Percentiles rank a stretch among this genome's conserved stretches.
Evolutionary conservation across 768 basidiomycete genomes (phyloP).

Genomic region (Mycena latifolia): DNA sequence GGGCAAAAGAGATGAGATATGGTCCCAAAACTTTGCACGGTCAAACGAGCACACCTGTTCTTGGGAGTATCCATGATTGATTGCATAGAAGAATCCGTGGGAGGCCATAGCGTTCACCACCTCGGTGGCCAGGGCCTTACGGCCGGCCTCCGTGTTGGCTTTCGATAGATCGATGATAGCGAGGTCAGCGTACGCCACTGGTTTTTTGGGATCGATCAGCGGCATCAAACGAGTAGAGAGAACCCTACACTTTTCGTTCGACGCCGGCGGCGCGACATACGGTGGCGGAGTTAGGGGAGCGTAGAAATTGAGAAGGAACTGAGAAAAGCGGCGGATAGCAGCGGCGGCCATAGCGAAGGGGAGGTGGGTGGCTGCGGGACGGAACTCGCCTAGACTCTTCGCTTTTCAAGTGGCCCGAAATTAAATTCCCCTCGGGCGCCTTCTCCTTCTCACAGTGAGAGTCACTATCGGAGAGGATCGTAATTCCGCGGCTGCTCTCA

Average conservation of each 20-base stretch:
- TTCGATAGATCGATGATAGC: slow-evolving; percentile 52
- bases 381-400: too few relatives aligned
- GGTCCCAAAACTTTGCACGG: background rate
- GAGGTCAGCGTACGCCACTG: slow-evolving; percentile 59
- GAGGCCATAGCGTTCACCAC: slow-evolving; percentile 49
- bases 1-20: background rate
- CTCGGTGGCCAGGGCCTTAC: slow-evolving; percentile 44
- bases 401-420: too few relatives aligned
- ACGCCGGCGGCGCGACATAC: slow-evolving; percentile 19
- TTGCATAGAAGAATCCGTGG: slow-evolving; percentile 60
- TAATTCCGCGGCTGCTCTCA: too few relatives aligned
- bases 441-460: too few relatives aligned
- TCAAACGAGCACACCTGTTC: slow-evolving; percentile 47
- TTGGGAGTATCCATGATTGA: slow-evolving; percentile 61
- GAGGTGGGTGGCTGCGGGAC: too few relatives aligned
- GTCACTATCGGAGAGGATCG: too few relatives aligned
- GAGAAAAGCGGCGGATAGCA: slow-evolving; percentile 5
- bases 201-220: background rate
- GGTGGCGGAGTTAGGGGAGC: slow-evolving; percentile 6
- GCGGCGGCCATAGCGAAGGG: slow-evolving; percentile 6
- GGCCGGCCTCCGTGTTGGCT: slow-evolving; percentile 43
- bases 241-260: slow-evolving; percentile 18
- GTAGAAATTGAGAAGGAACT: background rate
- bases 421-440: too few relatives aligned
- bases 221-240: background rate